These are phyloP conservation scores for Neurospora sp. DNA, from an alignment of 495 filamentous ascomycete genomes.

Conservation along the genomic window DNA sequence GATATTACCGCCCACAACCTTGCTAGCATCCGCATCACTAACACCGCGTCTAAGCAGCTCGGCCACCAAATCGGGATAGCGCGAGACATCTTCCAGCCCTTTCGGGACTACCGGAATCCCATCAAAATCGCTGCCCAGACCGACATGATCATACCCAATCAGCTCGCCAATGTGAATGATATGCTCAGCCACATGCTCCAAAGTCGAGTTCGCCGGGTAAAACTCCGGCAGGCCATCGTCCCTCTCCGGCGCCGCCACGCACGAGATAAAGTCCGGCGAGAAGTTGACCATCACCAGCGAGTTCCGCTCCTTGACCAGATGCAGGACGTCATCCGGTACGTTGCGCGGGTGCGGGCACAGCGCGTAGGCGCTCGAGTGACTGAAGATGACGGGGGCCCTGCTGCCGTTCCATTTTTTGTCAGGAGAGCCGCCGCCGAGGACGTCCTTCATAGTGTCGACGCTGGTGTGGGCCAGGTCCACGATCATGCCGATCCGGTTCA, in stretches of 20 bases:
- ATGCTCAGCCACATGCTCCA: constrained; percentile 69
- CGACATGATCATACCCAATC: constrained; percentile 67
- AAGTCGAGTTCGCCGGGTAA: constrained; percentile 56
- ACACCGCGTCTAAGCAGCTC: constrained; percentile 60
- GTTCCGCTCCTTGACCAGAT: constrained; percentile 47
- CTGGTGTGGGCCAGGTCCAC: constrained; percentile 62
- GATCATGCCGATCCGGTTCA: constrained; percentile 75
- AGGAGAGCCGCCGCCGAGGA: constrained; percentile 35
- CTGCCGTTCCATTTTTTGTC: constrained; percentile 36
- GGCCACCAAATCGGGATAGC: constrained; percentile 69
- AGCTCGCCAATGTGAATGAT: constrained; percentile 57
- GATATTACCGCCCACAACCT: constrained; percentile 64
- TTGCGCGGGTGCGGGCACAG: constrained; percentile 63
- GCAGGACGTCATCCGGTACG: constrained; percentile 60
- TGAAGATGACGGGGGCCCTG: constrained; percentile 63
- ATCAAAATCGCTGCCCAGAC: constrained; percentile 66
- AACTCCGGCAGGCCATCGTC: constrained; percentile 51
- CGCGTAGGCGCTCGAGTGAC: constrained; percentile 55
- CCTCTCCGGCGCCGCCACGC: constrained; percentile 37
- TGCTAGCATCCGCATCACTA: constrained; percentile 53
- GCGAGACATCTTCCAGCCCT: constrained; percentile 70
- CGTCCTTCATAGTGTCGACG: constrained; percentile 60
- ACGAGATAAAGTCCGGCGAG: constrained; percentile 68
- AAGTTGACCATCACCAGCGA: constrained; percentile 73
- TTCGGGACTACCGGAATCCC: constrained; percentile 48